Base-by-base conservation (phyloP, 768 basidiomycete genomes). In the Gelatoporia subvermispora region DNA sequence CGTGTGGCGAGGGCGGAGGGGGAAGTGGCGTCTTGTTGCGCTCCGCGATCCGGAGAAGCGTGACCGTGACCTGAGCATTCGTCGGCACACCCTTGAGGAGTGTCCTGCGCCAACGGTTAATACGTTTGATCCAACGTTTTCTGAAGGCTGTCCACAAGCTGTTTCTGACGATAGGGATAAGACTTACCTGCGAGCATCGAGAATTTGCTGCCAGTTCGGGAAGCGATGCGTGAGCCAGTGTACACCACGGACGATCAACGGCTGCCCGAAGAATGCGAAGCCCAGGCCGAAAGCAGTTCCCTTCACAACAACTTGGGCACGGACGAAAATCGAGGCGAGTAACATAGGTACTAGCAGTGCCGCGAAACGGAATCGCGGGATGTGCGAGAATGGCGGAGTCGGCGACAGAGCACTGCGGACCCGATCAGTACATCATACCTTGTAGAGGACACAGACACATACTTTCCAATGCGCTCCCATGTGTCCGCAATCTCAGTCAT, bases 41-140 rank as follows among this genome's bases (percentile, higher is more conserved):
- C 51, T 75, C 74, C 4, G 66, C 72, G 21, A 72, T 58, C 4
- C 74, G 66, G 3, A 74, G 61, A 17, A 75, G 56, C 8, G 72
- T 69, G 18, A 74, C 51, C 11, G 72, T 58, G 9, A 75, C 66
- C 49, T 75, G 73, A 24, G 70, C 67, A 50, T 75, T 72, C 37
- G 72, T 73, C 8, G 73, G 73, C 0, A 70, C 69, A 17, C 71
- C 71, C 2, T 54, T 54, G 22, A 75, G 61, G 36, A 75, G 52
- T 10, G 71, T 62, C 39, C 67, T 68, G 38, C 10, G 46, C 17
- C 13, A 25, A 18, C 17, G 16, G 23, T 8, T 10, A 10, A 57
- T 41, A 13, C 31, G 18, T 47, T 31, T 31, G 13, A 13, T 13
- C 28, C 28, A 31, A 7, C 28, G 28, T 13, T 13, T 5, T 31